Conservation (phyloP, 2,329 filamentous ascomycete species). For the Arthrobotrys conoides region DNA sequence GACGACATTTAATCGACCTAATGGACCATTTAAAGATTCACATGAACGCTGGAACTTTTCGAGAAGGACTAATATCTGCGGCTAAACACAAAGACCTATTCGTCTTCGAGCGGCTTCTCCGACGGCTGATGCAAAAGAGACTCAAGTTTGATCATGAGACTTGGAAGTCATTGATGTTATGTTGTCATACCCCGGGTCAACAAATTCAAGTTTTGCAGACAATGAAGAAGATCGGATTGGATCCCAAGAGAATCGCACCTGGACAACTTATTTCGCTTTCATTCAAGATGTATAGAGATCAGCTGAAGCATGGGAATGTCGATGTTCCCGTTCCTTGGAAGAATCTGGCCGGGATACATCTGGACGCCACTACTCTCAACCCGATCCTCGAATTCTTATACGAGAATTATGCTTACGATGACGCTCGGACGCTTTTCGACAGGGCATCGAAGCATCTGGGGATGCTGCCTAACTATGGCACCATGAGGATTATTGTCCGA, state of each 20-base stretch:
- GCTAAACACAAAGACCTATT: constrained; percentile 46
- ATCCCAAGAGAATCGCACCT: constrained; percentile 40
- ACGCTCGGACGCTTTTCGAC: constrained; percentile 36
- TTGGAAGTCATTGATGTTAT: constrained; percentile 33
- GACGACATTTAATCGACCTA: constrained; percentile 46
- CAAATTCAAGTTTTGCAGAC: constrained; percentile 38
- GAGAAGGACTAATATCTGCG: constrained; percentile 29
- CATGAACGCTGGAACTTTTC: constrained; percentile 44
- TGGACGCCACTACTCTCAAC: constrained; percentile 37
- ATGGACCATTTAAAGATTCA: constrained; percentile 42
- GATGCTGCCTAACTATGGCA: constrained; percentile 35
- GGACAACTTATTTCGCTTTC: constrained; percentile 15
- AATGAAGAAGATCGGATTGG: constrained; percentile 39
- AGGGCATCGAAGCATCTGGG: background rate
- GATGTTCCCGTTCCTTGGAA: constrained; percentile 38
- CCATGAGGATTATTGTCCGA: constrained; percentile 41
- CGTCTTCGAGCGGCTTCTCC: constrained; percentile 37
- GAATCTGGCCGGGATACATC: constrained; percentile 34
- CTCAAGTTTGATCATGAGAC: constrained; percentile 23
- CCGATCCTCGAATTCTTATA: constrained; percentile 45
- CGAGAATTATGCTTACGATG: constrained; percentile 38
- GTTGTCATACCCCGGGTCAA: constrained; percentile 41
- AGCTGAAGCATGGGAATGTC: constrained; percentile 32
- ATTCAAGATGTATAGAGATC: constrained; percentile 51
- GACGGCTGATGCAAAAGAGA: constrained; percentile 30